A percentile compares a stretch with the other conserved stretches of the same genome.
These are phyloP conservation scores for Camptophora hylomeconis DNA, from an alignment of 2,329 filamentous ascomycete species.

Conservation along the genomic window DNA sequence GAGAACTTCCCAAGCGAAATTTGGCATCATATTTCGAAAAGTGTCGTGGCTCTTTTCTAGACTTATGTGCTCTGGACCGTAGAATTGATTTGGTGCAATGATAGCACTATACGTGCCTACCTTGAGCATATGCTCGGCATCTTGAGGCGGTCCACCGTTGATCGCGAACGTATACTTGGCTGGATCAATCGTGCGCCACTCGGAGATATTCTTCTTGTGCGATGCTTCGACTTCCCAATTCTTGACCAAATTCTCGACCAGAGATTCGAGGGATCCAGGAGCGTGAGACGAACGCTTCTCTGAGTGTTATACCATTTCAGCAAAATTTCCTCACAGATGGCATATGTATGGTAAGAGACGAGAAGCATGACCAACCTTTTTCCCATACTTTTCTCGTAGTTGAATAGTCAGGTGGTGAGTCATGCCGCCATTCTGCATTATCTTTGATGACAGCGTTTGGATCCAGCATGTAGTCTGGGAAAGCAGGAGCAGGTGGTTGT, in stretches of 20 bases:
- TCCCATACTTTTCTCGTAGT: slow-evolving; percentile 48
- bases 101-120: slow-evolving; percentile 59
- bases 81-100: slow-evolving; percentile 45
- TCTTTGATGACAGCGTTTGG: slow-evolving; percentile 47
- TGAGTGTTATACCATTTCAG: no score
- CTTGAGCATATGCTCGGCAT: slow-evolving; percentile 51
- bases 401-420: slow-evolving; percentile 48
- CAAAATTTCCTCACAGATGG: no score
- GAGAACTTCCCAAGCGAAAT: slow-evolving; percentile 57
- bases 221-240: slow-evolving; percentile 63
- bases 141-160: slow-evolving; percentile 45
- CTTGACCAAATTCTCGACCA: slow-evolving; percentile 59
- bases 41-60: slow-evolving; percentile 55
- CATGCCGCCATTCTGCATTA: slow-evolving; percentile 47
- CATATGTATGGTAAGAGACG: slow-evolving; percentile 1
- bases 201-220: slow-evolving; percentile 47
- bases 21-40: slow-evolving; percentile 62
- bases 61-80: slow-evolving; percentile 47
- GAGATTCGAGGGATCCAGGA: slow-evolving; percentile 42
- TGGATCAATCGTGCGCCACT: slow-evolving; percentile 54
- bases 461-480: slow-evolving; percentile 47
- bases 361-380: slow-evolving; percentile 33
- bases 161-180: slow-evolving; percentile 49
- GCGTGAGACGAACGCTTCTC: slow-evolving; percentile 45
- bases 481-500: no score